These are phyloP conservation scores for Thermothielavioides terrestris DNA, from an alignment of 495 filamentous ascomycete species.

Conservation along the genomic window DNA sequence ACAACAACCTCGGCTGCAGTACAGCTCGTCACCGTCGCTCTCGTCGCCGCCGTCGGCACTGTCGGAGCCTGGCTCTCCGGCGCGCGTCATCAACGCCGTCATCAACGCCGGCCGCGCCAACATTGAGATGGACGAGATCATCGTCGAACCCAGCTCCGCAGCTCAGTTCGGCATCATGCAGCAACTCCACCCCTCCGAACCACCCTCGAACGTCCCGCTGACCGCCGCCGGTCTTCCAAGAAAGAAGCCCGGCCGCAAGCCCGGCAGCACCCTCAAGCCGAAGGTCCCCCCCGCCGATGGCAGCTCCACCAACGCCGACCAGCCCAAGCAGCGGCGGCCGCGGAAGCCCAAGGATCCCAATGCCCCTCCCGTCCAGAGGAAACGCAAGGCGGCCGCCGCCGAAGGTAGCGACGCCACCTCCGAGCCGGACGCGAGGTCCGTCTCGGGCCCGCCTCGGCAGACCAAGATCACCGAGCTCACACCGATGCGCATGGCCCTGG, in stretches of 20 bases:
- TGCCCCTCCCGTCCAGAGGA: constrained; percentile 43
- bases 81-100: constrained; percentile 23
- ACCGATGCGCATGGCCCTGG: constrained; percentile 24
- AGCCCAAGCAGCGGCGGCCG: constrained; percentile 44
- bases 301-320: constrained; percentile 33
- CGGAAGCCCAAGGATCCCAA: constrained; percentile 51
- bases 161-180: constrained; percentile 27
- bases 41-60: constrained; percentile 30
- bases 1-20: constrained; percentile 9
- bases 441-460: constrained; percentile 22
- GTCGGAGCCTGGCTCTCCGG: constrained; percentile 29
- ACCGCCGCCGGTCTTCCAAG: constrained; percentile 40
- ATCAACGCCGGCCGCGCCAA: constrained; percentile 28
- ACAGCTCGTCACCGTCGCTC: constrained; percentile 30
- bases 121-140: constrained; percentile 32
- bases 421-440: constrained; percentile 15
- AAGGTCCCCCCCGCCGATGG: constrained; percentile 36
- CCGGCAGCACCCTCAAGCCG: constrained; percentile 40
- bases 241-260: constrained; percentile 46
- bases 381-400: constrained; percentile 38
- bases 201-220: constrained; percentile 23
- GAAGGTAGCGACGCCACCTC: constrained; percentile 23
- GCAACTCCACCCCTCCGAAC: constrained; percentile 16
- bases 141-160: constrained; percentile 29
- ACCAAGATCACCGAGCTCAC: constrained; percentile 34